Evolutionary conservation across 2,329 filamentous ascomycete species (phyloP), one percentile per base, ranked within the genome.

Genomic region (Colletotrichum lini): DNA sequence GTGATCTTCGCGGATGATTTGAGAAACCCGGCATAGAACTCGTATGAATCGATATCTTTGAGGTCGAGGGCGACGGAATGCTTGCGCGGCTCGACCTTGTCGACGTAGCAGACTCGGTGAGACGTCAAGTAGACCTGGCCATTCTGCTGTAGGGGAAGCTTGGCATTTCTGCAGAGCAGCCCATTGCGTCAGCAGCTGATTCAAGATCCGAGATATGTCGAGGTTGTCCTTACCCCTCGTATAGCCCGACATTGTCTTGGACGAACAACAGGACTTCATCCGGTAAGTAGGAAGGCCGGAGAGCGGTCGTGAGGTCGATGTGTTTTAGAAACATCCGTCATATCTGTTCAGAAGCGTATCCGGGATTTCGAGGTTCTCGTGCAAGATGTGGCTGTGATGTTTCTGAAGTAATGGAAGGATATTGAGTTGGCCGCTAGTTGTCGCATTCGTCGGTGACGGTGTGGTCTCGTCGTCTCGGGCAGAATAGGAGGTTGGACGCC

Each of bases 301-400:
- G 90, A 80, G 96, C 96, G 85, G 96, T 98, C 70, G 96, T 99
- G 79, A 99, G 90, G 84, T 99, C 96, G 82, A 98, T 89, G 78
- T 93, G 91, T 88, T 97, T 96, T 88, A 98, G 88, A 90, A 97
- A 98, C 96, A 98, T 98, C 88, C 93, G 94, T 93, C 85, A 89
- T 86, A 80, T 84, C 84, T 76, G 47, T 62, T 50, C 23, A 45
- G 40, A 38, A 58, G 50, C 15, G 40, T 69, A 54, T 42, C 45
- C 53, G 56, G 57, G 38, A 35, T 47, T 21, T 40, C n/a, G 47
- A n/a, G 26, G 10, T 42, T 52, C 53, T 52, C 23, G 47, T 47
- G 58, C 65, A 72, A 42, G 45, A 60, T 57, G 58, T 47, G 30
- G 44, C 65, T 53, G 8, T 54, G 69, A 30, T 38, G 44, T 42